Base-by-base conservation (phyloP, 208 protist species). In the Crithidia bombi region DNA sequence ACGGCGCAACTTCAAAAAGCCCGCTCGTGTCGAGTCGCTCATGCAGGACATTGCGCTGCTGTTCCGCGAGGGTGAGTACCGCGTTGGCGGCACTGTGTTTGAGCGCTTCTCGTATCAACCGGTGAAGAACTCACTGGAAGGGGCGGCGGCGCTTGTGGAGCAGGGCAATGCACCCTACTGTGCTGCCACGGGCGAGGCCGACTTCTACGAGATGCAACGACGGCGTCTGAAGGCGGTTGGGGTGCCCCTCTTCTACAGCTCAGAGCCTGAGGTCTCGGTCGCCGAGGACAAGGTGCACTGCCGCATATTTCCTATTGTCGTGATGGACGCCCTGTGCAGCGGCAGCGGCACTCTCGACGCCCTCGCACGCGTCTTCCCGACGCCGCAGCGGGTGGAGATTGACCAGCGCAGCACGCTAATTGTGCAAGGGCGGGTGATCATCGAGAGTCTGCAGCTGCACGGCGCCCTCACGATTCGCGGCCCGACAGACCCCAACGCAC, bases 31-130 rank as follows among this genome's bases (percentile, higher is more conserved):
- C 15, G 93, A 97, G 74, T 94, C 89, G 14, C 84, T 97, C 14
- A 96, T 97, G 91, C 93, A 97, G 73, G 93, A 96, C 72, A 67
- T 92, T 46, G 83, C 89, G 2, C 54, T 83, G 0, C 75, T 94
- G 7, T 91, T 96, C 63, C 41, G 74, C n/a, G 69, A 79, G 23
- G 70, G 61, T 2, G 47, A 66, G n/a, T 64, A 87, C 54, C 80
- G 75, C 32, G 82, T 97, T 2, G 90, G 87, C 35, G 94, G 75
- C 64, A 86, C 81, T 3, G 58, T 85, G 10, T 92, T 97, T 41
- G 80, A 90, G 36, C 81, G 91, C 21, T 85, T 82, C 39, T 78
- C 87, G 23, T 97, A 92, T 71, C 85, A 92, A 59, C 89, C 93
- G 0, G 87, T 97, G 47, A 97, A 97, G 76, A 97, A 97, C 80